These are phyloP conservation scores for Penicillium malachiteum DNA, from an alignment of 495 filamentous ascomycete genomes.

Conservation along the genomic window DNA sequence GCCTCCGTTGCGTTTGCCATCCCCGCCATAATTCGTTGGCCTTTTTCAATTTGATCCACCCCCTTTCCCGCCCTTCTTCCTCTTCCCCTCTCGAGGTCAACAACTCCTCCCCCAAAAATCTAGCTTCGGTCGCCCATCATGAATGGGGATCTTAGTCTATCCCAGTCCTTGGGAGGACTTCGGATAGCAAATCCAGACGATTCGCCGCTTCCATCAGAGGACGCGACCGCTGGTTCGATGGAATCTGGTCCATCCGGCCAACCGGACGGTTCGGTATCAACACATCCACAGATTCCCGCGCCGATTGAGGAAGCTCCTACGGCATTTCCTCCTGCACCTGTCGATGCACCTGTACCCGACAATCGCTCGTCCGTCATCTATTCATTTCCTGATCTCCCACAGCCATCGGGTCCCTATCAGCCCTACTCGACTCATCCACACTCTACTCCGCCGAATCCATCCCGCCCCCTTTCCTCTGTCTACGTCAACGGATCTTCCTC, in stretches of 20 bases:
- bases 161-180: constrained; percentile 88
- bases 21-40: constrained; percentile 40
- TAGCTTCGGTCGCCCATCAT: constrained; percentile 46
- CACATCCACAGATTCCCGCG: constrained; percentile 20
- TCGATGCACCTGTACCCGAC: constrained; percentile 24
- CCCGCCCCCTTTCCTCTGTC: constrained; percentile 56
- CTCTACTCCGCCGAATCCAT: constrained; percentile 31
- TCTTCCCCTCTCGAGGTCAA: constrained; percentile 6
- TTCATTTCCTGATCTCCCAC: constrained; percentile 20
- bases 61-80: constrained; percentile 6
- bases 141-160: constrained; percentile 91
- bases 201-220: constrained; percentile 59
- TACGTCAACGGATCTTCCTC: constrained; percentile 50
- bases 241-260: constrained; percentile 23
- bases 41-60: constrained; percentile 5
- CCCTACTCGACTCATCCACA: constrained; percentile 48
- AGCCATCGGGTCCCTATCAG: constrained; percentile 27
- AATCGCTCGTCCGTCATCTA: constrained; percentile 33
- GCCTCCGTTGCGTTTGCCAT: constrained; percentile 33
- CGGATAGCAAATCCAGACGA: constrained; percentile 97
- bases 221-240: constrained; percentile 34
- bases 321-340: constrained; percentile 21
- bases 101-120: constrained; percentile 4
- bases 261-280: constrained; percentile 30
- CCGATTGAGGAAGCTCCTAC: constrained; percentile 18